phyloP scores from a whole-genome alignment of 208 protist species.

The Trypanosoma theileri region DNA sequence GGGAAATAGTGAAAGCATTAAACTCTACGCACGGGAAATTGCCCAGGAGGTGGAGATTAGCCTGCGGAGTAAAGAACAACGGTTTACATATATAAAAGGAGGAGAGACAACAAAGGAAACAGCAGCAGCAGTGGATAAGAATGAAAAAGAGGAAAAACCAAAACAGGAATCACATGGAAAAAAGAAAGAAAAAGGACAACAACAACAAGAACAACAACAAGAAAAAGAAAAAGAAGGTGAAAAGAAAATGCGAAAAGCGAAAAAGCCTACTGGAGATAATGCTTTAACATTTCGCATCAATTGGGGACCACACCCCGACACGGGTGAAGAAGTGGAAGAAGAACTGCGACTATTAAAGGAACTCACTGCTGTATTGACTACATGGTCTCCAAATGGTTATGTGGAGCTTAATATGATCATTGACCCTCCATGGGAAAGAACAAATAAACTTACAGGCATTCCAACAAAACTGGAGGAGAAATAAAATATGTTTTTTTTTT shows the following conservation, averaged over 20 bases:
- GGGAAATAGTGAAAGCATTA: slow-evolving; percentile 4
- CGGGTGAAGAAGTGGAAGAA: slow-evolving; percentile 42
- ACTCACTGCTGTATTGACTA: slow-evolving; percentile 48
- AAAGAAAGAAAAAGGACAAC: slow-evolving; percentile 4
- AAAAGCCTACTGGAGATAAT: not conserved
- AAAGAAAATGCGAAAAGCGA: slow-evolving; percentile 11
- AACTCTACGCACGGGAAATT: slow-evolving; percentile 50
- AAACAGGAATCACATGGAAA: slow-evolving; percentile 2
- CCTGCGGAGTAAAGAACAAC: slow-evolving; percentile 48
- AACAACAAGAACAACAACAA: slow-evolving; percentile 17
- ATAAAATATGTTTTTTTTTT: not conserved
- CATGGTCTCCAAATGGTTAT: slow-evolving; percentile 34
- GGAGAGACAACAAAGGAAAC: not conserved
- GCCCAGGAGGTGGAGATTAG: slow-evolving; percentile 51
- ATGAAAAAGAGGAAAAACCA: not conserved
- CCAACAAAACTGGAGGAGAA: slow-evolving; percentile 6
- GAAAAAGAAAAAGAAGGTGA: slow-evolving; percentile 36
- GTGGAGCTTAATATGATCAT: slow-evolving; percentile 56
- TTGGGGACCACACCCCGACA: slow-evolving; percentile 34
- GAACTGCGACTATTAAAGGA: slow-evolving; percentile 36
- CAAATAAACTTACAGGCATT: not conserved
- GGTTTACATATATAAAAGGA: slow-evolving; percentile 12
- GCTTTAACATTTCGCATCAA: not conserved
- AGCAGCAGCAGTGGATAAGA: slow-evolving; percentile 24
- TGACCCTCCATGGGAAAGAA: slow-evolving; percentile 65